Evolutionary conservation across 176 grass and related monocot genomes (phyloP).

Genomic region (Melocanna baccifera): DNA sequence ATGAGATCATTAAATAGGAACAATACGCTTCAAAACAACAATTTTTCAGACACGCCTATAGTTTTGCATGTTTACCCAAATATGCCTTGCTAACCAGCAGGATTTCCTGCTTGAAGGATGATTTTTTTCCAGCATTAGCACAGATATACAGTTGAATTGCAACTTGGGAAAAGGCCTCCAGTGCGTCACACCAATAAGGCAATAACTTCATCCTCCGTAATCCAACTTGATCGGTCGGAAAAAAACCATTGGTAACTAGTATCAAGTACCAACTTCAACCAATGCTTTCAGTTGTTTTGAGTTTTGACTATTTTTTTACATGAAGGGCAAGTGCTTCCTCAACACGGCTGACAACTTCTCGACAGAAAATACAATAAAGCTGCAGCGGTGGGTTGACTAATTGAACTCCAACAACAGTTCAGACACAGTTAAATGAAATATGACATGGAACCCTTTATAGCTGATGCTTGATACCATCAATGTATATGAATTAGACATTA

Average conservation of each 20-base stretch:
- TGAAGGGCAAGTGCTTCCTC: background rate
- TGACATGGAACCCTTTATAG: background rate
- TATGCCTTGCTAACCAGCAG: background rate
- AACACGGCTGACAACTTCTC: background rate
- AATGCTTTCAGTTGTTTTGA: background rate
- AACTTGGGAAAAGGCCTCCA: background rate
- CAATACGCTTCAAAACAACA: background rate
- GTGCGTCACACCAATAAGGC: background rate
- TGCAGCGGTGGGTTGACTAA: background rate
- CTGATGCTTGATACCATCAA: background rate
- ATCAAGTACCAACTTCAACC: conserved; percentile 8
- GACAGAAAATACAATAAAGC: background rate
- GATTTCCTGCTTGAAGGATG: background rate
- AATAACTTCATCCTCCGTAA: background rate
- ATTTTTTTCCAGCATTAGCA: background rate
- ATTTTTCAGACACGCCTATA: background rate
- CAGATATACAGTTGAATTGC: background rate
- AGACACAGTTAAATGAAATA: background rate
- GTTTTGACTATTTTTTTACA: background rate
- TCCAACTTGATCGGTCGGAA: background rate
- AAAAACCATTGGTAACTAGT: background rate
- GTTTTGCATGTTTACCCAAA: background rate
- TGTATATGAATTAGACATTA: background rate
- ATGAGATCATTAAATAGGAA: conserved; percentile 1
- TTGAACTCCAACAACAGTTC: background rate